A percentile compares a stretch with the other conserved stretches of the same genome.
phyloP scores from a whole-genome alignment of 345 rosid genomes.

The Populus davidiana region DNA sequence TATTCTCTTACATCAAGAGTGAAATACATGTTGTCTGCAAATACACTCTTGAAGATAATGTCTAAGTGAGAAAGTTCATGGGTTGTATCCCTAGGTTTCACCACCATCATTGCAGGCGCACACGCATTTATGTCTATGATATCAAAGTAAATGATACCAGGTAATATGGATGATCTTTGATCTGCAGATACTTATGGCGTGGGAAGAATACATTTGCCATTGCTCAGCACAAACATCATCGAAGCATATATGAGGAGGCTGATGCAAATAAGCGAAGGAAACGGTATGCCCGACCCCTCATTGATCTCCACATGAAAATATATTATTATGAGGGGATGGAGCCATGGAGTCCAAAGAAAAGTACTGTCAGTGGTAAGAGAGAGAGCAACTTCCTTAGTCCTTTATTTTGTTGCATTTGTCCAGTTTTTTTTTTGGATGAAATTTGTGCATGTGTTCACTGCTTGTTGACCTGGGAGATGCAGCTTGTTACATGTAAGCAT shows the following conservation, averaged over 20 bases:
- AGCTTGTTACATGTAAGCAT: not conserved
- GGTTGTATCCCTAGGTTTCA: not conserved
- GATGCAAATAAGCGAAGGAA: conserved; percentile 94
- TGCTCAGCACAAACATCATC: conserved; percentile 92
- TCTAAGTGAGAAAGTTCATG: not conserved
- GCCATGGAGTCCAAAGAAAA: conserved; percentile 81
- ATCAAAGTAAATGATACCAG: not conserved
- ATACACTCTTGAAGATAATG: not conserved
- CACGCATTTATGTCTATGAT: not conserved
- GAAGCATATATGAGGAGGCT: conserved; percentile 85
- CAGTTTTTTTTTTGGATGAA: not conserved
- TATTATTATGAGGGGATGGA: conserved; percentile 82
- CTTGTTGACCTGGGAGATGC: not conserved
- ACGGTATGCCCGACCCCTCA: conserved; percentile 87
- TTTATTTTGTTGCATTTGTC: not conserved
- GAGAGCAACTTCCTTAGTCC: not conserved
- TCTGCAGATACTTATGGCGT: conserved; percentile 82
- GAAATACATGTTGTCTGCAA: not conserved
- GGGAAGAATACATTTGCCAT: conserved; percentile 87
- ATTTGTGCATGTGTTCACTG: not conserved
- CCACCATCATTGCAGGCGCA: not conserved
- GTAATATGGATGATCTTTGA: not conserved
- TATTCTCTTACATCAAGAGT: not conserved
- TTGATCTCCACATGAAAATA: conserved; percentile 96
- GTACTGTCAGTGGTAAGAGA: conserved; percentile 66